phyloP scores from a whole-genome alignment of 2,329 filamentous ascomycete species.

The Akanthomyces lecanii region DNA sequence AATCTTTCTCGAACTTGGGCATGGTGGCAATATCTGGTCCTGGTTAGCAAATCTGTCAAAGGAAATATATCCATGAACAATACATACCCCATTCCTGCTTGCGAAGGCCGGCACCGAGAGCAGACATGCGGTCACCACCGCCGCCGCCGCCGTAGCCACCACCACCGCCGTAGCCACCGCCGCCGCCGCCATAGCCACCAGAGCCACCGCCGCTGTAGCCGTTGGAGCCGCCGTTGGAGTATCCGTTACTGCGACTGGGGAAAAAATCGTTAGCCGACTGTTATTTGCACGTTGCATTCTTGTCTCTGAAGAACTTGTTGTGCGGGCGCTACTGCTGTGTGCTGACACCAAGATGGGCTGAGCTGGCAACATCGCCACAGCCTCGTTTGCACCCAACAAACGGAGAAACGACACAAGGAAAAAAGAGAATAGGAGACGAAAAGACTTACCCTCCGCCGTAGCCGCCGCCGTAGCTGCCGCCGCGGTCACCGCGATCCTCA shows the following conservation, averaged over 20 bases:
- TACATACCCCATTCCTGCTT: slow-evolving; percentile 81
- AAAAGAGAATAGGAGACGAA: slow-evolving; percentile 15
- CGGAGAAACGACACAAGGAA: neutral
- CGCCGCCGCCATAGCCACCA: slow-evolving; percentile 36
- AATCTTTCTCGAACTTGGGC: slow-evolving; percentile 98
- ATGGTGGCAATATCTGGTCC: slow-evolving; percentile 65
- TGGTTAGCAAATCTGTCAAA: slow-evolving; percentile 29
- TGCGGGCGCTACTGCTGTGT: no score
- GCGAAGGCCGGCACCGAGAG: slow-evolving; percentile 82
- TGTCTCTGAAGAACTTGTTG: neutral
- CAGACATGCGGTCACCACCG: slow-evolving; percentile 90
- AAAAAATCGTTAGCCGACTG: slow-evolving; percentile 31
- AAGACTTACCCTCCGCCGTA: slow-evolving; percentile 37
- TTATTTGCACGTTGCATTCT: neutral
- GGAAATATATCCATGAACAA: slow-evolving; percentile 18
- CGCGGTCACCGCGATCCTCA: slow-evolving; percentile 37
- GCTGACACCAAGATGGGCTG: neutral
- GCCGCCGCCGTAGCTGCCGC: slow-evolving; percentile 38
- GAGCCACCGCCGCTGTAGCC: slow-evolving; percentile 33
- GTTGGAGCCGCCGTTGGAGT: slow-evolving; percentile 24
- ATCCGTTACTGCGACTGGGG: slow-evolving; percentile 47
- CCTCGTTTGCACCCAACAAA: neutral
- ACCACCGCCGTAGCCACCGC: slow-evolving; percentile 35
- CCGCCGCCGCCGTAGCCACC: slow-evolving; percentile 45
- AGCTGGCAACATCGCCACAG: neutral